Percentiles rank a stretch among this genome's conserved stretches.
Conservation (phyloP, 371 early-diverging fungal genomes). For the Rhizomucor pusillus region DNA sequence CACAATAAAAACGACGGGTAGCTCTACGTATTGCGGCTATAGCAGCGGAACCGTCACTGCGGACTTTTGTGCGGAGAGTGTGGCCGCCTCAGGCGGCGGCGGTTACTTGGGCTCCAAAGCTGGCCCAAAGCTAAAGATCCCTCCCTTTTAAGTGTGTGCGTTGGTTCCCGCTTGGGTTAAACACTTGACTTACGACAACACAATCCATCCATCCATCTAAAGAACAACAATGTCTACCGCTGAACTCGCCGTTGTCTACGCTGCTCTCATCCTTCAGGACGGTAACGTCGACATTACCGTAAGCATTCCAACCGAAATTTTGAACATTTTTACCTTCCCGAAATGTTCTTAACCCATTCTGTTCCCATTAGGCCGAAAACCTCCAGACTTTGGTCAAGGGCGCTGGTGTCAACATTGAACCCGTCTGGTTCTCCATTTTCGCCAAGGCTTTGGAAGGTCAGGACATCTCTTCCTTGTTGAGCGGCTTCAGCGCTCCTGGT, state of each 20-base stretch:
- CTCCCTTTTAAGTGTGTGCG: background rate
- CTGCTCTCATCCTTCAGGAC: conserved; percentile 97
- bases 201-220: conserved; percentile 26
- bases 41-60: no score
- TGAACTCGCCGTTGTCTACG: conserved; percentile 95
- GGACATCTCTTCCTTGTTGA: conserved; percentile 86
- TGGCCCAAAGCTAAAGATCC: background rate
- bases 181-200: background rate
- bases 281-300: conserved; percentile 96
- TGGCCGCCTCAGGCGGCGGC: no score
- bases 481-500: conserved; percentile 80
- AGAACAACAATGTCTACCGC: conserved; percentile 44
- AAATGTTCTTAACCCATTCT: background rate
- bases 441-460: conserved; percentile 98
- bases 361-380: conserved; percentile 83
- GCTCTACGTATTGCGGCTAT: no score
- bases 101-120: no score
- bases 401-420: conserved; percentile 91
- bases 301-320: conserved; percentile 35
- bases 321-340: background rate
- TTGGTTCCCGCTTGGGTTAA: background rate
- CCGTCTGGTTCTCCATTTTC: conserved; percentile 95
- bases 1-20: background rate
- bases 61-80: no score
- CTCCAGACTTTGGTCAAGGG: conserved; percentile 87